These are phyloP conservation scores for Candida albicans DNA, from an alignment of 1,139 yeast species.

Conservation along the genomic window DNA sequence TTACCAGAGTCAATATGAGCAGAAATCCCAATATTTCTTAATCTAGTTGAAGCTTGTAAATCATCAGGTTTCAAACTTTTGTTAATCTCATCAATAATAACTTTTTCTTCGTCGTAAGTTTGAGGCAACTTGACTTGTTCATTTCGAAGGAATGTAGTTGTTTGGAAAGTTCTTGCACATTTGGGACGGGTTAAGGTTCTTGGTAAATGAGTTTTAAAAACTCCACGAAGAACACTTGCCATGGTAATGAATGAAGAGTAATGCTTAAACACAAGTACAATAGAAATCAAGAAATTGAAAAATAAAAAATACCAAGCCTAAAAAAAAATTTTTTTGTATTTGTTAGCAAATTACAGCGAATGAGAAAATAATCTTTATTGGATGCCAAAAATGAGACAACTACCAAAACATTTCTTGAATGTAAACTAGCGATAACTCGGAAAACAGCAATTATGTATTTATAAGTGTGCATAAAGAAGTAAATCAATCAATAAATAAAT, in stretches of 20 bases:
- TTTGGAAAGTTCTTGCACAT: constrained; percentile 10
- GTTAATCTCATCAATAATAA: constrained; percentile 59
- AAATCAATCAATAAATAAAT: background rate
- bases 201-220: constrained; percentile 6
- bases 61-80: constrained; percentile 59
- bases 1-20: constrained; percentile 89
- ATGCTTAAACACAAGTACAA: background rate
- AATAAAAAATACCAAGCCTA: background rate
- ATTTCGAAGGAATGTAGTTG: constrained; percentile 12
- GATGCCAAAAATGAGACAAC: too few relatives aligned
- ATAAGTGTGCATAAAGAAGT: background rate
- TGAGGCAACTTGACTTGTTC: constrained; percentile 18
- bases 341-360: too few relatives aligned
- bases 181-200: background rate
- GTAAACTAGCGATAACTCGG: too few relatives aligned
- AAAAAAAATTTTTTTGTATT: too few relatives aligned
- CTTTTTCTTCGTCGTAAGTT: constrained; percentile 73
- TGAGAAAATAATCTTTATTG: too few relatives aligned
- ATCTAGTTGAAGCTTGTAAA: constrained; percentile 47
- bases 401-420: too few relatives aligned
- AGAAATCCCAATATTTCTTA: constrained; percentile 95
- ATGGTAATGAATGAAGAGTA: constrained; percentile 6
- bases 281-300: background rate
- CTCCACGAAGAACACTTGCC: constrained; percentile 18
- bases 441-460: too few relatives aligned